Evolutionary conservation across 2,329 filamentous ascomycete genomes (phyloP), one percentile per base, ranked within the genome.

Genomic region (Paecilomyces formosus): DNA sequence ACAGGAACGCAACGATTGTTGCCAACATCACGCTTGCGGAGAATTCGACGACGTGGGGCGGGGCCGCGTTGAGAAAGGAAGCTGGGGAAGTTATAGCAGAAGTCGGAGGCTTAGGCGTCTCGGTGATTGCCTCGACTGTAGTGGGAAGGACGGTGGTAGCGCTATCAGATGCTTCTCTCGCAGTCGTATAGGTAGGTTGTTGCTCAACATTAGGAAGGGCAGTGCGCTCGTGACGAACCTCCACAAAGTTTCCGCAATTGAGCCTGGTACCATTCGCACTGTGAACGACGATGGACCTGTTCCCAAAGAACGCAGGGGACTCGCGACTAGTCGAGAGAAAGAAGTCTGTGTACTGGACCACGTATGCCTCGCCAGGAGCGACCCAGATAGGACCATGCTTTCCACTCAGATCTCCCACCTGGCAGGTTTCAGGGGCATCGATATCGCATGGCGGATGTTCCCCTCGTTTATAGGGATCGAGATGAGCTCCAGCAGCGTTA

Each of bases 331-430:
- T 79, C 30, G 82, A 78, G 39, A 80, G 61, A 71, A 79, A 85
- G 39, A 70, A 66, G 61, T 85, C 82, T 45, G 70, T 64, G 62
- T 82, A 80, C 53, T 62, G 61, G 45, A 62, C 61, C 18, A 65
- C 64, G 64, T 72, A 78, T 24, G 57, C 56, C 51, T 66, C 60
- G 39, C 60, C 58, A 6, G 53, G 68, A 68, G 81, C 86, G 28
- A 73, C 70, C 26, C 72, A 78, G 66, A 89, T 82, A 60, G 79
- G 79, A 61, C 88, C 88, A 66, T 88, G 78, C 77, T 93, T 93
- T 69, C 89, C 89, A 65, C 84, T 83, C 58, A 92, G 78, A 70
- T 93, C 89, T 63, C 90, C 89, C 11, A 89, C 84, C 74, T 93
- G 85, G 77, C 89, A 94, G 9, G 83, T 85, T 61, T 82, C 73